These are phyloP conservation scores for Gamarada debralockiae DNA, from an alignment of 495 filamentous ascomycete species.

Conservation along the genomic window DNA sequence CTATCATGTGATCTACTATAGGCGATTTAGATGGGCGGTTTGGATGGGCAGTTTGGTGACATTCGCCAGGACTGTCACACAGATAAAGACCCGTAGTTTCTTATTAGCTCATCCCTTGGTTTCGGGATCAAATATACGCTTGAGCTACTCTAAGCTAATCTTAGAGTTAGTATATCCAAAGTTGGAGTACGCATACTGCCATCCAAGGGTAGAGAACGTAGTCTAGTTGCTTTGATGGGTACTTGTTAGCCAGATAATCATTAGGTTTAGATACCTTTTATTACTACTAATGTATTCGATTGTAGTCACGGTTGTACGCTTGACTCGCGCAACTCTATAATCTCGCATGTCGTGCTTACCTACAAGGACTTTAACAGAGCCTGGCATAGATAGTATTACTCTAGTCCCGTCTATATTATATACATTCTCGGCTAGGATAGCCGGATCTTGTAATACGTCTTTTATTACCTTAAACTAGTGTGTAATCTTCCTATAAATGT, in stretches of 20 bases:
- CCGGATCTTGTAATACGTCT: conserved; percentile 25
- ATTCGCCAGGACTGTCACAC: no score
- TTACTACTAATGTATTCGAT: conserved; percentile 29
- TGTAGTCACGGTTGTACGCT: conserved; percentile 26
- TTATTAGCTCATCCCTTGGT: not conserved
- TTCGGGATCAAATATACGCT: conserved; percentile 16
- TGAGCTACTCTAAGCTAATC: no score
- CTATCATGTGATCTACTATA: no score
- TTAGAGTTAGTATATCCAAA: conserved; percentile 28
- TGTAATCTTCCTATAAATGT: conserved; percentile 12
- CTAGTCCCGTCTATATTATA: no score
- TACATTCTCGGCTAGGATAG: conserved; percentile 25
- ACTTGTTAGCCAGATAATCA: conserved; percentile 33
- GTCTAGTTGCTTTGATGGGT: no score
- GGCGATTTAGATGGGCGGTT: no score
- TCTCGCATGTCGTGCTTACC: conserved; percentile 2
- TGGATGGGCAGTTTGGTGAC: no score
- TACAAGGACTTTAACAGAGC: conserved; percentile 7
- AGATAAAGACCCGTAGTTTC: not conserved
- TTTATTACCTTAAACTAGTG: no score
- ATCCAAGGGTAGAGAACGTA: no score
- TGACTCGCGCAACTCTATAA: conserved; percentile 10
- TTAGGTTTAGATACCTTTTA: conserved; percentile 12
- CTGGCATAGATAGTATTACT: conserved; percentile 31
- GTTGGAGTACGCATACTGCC: conserved; percentile 19